Base-by-base conservation (phyloP, 2,329 filamentous ascomycete species). In the Diaporthe sp. region DNA sequence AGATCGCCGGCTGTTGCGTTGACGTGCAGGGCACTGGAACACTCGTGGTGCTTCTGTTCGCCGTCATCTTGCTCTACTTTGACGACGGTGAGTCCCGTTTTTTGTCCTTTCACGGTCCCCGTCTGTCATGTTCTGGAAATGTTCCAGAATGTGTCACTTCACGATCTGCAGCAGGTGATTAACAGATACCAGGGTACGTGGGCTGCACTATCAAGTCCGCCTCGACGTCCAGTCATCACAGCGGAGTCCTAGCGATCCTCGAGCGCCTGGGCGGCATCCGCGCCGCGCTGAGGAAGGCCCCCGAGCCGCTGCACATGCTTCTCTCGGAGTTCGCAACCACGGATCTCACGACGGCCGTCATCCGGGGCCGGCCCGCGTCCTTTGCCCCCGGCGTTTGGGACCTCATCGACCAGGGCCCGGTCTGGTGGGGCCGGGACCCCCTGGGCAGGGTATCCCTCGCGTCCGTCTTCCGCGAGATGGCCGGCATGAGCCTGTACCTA, bases 241-340 rank as follows among this genome's bases (percentile, higher is more conserved):
- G 81, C 9, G 84, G 84, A 1, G 83, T 84, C 0, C 71, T 83
- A 49, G 84, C 84, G 4, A 85, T 85, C 4, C 76, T 85, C 7
- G 79, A 80, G 28, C 80, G 80, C 28, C 78, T 84, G 0, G 82
- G 82, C 0, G 82, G 82, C 15, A 79, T 83, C 68, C 76, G 79
- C 0, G 17, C 74, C 0, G 81, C 82, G 0, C 31, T 83, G 2
- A 75, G 58, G 1, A 79, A 75, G 4, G 79, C 81, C 0, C 81
- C 80, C 4, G 81, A 83, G 28, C 79, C 82, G 1, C 76, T 83
- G 4, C 81, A 85, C 15, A 80, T 87, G 78, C 84, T 87, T 61
- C 74, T 87, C 9, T 86, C 86, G 0, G 85, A 86, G 65, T 87
- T 87, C 61, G 82, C 83, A 3, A 86, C 86, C 0, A 84, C 85